Evolutionary conservation across 768 basidiomycete species (phyloP).

Genomic region (Termitomyces sp.): DNA sequence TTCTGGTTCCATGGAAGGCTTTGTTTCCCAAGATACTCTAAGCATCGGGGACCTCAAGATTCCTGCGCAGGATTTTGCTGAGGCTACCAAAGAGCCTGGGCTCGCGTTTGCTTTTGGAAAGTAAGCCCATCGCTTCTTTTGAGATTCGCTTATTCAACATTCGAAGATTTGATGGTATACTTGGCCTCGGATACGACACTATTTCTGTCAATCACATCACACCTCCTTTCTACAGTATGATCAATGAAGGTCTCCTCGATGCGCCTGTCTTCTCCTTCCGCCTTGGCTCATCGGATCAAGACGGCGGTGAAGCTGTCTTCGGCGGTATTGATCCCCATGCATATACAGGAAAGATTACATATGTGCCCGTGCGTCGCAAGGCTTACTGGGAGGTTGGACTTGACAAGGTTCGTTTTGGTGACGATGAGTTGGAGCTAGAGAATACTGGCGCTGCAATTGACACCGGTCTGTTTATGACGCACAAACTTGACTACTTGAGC

Average conservation of each 20-base stretch:
- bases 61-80: constrained; percentile 82
- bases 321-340: constrained; percentile 81
- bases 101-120: constrained; percentile 96
- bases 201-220: constrained; percentile 91
- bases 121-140: constrained; percentile 38
- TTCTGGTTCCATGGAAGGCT: constrained; percentile 95
- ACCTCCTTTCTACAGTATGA: constrained; percentile 94
- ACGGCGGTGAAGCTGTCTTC: constrained; percentile 89
- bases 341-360: constrained; percentile 77
- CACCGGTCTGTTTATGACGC: constrained; percentile 51
- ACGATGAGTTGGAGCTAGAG: constrained; percentile 85
- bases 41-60: constrained; percentile 81
- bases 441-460: constrained; percentile 93
- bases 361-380: constrained; percentile 90
- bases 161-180: constrained; percentile 87
- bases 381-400: constrained; percentile 99
- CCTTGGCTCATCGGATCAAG: constrained; percentile 78
- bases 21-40: constrained; percentile 81
- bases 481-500: neutral
- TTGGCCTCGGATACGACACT: constrained; percentile 92
- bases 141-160: neutral
- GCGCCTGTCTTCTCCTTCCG: constrained; percentile 93
- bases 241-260: constrained; percentile 78
- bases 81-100: constrained; percentile 94
- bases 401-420: constrained; percentile 79